Evolutionary conservation across 331 rosid genomes (phyloP).

Genomic region (Stylosanthes scabra): DNA sequence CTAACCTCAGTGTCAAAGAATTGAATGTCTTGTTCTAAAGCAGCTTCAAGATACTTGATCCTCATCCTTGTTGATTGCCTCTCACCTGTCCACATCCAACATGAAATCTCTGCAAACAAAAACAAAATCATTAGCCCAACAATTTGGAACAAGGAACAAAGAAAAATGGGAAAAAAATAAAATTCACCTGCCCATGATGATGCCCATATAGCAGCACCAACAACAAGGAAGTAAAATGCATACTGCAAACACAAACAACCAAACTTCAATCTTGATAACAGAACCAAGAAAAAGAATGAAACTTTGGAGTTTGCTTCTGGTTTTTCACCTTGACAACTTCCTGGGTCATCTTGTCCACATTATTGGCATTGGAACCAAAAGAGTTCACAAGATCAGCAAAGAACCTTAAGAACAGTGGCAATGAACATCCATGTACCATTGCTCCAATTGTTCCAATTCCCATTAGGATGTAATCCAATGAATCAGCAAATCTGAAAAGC

Average conservation of each 20-base stretch:
- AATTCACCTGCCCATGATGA: constrained; percentile 92
- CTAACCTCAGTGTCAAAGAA: constrained; percentile 90
- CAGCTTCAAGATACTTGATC: constrained; percentile 85
- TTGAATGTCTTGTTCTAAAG: constrained; percentile 83
- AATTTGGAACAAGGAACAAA: too few relatives aligned
- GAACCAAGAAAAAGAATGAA: neutral
- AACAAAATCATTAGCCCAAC: neutral
- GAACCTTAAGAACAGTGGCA: constrained; percentile 88
- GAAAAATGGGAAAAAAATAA: neutral
- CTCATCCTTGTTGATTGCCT: constrained; percentile 92
- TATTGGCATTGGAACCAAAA: constrained; percentile 79
- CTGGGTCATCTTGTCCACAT: constrained; percentile 88
- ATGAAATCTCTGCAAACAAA: constrained; percentile 75
- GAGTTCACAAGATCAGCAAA: constrained; percentile 96
- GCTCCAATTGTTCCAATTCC: constrained; percentile 85
- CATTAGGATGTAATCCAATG: constrained; percentile 78
- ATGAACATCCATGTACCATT: constrained; percentile 82
- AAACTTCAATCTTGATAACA: neutral
- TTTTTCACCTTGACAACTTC: constrained; percentile 79
- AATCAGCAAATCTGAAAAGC: constrained; percentile 88
- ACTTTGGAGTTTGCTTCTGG: neutral
- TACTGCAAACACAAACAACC: constrained; percentile 56
- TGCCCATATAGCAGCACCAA: constrained; percentile 97
- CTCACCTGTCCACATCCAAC: constrained; percentile 99
- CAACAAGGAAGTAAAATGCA: constrained; percentile 88